phyloP scores from a whole-genome alignment of 495 filamentous ascomycete genomes.

The Talaromyces stipitatus region DNA sequence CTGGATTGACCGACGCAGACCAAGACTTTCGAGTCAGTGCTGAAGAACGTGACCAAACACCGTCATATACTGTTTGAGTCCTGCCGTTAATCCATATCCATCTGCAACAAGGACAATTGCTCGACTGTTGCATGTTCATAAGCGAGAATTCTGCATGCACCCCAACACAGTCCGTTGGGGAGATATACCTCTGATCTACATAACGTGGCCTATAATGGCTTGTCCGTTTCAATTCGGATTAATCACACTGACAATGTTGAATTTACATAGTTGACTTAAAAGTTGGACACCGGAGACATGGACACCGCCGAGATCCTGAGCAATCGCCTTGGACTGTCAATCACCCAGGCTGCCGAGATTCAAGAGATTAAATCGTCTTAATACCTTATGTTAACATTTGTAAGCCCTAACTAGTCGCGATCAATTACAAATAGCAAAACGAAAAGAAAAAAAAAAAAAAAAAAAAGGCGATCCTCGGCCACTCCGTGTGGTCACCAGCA shows the following conservation, averaged over 20 bases:
- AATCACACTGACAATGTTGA: neutral
- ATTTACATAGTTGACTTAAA: too few relatives aligned
- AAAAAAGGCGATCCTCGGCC: conserved; percentile 8
- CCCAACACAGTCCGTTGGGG: neutral
- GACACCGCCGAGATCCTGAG: too few relatives aligned
- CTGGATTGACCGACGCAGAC: neutral
- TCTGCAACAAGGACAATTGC: neutral
- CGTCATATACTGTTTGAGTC: too few relatives aligned
- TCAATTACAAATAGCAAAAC: neutral
- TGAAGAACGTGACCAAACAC: neutral
- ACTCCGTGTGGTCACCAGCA: neutral
- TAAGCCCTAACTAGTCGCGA: too few relatives aligned
- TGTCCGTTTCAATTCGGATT: neutral
- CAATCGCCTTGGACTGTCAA: too few relatives aligned
- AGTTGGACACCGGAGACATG: too few relatives aligned
- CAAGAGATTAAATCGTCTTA: neutral
- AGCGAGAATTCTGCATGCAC: neutral
- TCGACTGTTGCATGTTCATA: neutral
- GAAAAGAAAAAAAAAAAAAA: neutral
- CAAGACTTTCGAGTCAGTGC: neutral
- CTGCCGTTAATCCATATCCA: neutral
- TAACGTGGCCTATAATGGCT: neutral
- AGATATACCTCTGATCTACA: neutral
- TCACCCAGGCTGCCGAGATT: too few relatives aligned
- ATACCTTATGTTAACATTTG: too few relatives aligned